Base-by-base conservation (phyloP, 192 early-diverging fungal species). In the Helicostylum pulchrum region DNA sequence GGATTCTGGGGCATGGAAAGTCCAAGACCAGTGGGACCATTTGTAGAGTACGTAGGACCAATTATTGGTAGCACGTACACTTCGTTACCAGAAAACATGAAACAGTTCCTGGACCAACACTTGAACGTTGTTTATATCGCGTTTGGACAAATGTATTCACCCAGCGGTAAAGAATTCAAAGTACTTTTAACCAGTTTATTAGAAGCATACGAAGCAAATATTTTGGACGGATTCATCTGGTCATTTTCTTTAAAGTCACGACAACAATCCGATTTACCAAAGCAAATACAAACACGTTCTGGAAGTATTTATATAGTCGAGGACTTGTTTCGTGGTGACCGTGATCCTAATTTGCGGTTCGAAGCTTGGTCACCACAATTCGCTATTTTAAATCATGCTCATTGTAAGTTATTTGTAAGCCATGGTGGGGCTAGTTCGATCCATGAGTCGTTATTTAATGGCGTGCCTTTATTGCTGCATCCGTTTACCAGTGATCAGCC, bases 401-500 rank as follows among this genome's bases (percentile, higher is more conserved):
- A 62, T 0, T 62, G 50, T 7, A 36, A 32, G 20, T 2, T 73
- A 1, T 78, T 76, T 46, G 14, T 78, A 12, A 72, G 55, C 0
- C 69, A 78, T 15, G 65, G 66, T 0, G 77, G 74, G 0, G 45
- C 57, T 3, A 49, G 45, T 8, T 72, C 70, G n/a, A 23, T 66
- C 0, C 54, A 71, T 42, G 77, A 78, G 60, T 54, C 70, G 0
- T n/a, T 78, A 3, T 76, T 48, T 48, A 50, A 42, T 12, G 63
- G 66, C 7, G 64, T 47, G 7, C 70, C 52, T 8, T 56, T 76
- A 45, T 21, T 78, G 1, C 11, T 62, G 2, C 61, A 66, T 17
- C 77, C 73, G 10, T 72, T 72, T 26, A 53, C 45, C 31, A 56
- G 59, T 15, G 73, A 72, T 50, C 70, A 78, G n/a, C 58, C 58